Evolutionary conservation across 805 yeast species (phyloP).

Genomic region (Lipomyces mesembrius): DNA sequence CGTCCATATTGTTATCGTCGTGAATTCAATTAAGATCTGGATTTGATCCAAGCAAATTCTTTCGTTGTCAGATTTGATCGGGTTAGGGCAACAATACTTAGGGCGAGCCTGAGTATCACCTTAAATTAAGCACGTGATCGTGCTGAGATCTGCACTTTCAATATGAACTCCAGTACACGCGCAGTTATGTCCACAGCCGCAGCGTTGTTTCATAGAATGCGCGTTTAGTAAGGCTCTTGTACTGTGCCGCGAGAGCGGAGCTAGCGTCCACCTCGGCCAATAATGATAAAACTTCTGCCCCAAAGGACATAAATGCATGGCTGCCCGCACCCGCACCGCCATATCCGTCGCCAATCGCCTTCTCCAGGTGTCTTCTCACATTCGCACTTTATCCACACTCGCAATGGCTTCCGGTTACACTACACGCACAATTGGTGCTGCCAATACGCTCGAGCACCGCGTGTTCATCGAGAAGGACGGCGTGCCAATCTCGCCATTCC

Average conservation of each 20-base stretch:
- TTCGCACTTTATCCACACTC: conserved; percentile 1
- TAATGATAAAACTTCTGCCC: background rate
- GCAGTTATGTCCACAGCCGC: background rate
- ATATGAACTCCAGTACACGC: background rate
- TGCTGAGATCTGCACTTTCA: background rate
- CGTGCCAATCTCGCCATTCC: conserved; percentile 93
- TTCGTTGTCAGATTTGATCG: background rate
- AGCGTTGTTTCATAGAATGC: background rate
- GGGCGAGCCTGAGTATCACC: too few species aligned
- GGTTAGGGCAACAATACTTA: background rate
- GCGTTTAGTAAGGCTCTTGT: background rate
- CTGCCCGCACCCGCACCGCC: background rate
- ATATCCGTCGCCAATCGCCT: background rate
- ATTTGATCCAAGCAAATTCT: background rate
- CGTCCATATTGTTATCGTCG: background rate
- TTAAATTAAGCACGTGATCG: background rate
- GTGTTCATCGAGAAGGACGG: conserved; percentile 92
- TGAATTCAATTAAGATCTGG: background rate
- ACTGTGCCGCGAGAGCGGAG: background rate
- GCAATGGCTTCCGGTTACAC: conserved; percentile 57
- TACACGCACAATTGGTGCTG: conserved; percentile 92
- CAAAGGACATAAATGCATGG: background rate
- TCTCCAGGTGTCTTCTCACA: background rate
- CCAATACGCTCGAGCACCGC: conserved; percentile 91
- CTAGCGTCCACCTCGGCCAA: background rate